Base-by-base conservation (phyloP, 108 stramenopile genomes). In the Aurantiochytrium sp. region DNA sequence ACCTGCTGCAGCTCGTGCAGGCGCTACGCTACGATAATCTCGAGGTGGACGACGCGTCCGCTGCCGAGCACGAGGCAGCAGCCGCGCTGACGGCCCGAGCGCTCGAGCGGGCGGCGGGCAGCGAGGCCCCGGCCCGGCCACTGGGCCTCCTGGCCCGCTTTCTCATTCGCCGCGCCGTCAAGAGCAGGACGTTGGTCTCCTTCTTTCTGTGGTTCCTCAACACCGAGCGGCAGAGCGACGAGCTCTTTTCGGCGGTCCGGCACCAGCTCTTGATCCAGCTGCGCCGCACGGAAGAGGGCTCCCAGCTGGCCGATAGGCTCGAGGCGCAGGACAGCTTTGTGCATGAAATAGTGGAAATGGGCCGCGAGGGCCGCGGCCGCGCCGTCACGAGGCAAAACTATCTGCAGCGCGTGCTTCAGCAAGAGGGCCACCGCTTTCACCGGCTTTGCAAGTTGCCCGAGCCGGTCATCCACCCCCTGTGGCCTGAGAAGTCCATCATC, bases 1-100 rank as follows among this genome's bases (percentile, higher is more conserved):
- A 97, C 89, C 90, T 99, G 22, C 92, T 99, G 30, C 99, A 99
- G 90, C 91, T 99, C 3, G 99, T 99, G 21, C 98, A 98, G 92
- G 99, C 97, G 22, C 88, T 98, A 22, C 96, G 97, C 88, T 99
- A 98, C 88, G 97, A 99, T 91, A 94, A 90, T 53, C 87, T 88
- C 55, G 55, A 90, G 6, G 91, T 90, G 55, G 48, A 89, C 19
- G 89, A 91, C 52, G 85, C 42, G 6, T 6, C 39, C 42, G 42
- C 73, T 41, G 73, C 39, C 6, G 73, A 48, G 30, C 15, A 65
- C 2, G 59, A 65, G 34, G 59, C 59, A 27, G 59, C 59, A 10
- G 59, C 59, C 0, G 27, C 59, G 32, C 24, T 19, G 1, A 4
- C 59, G 24, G 59, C 15, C 15, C 50, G 8, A 15, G 17, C 17